These are phyloP conservation scores for Aeschynomene evenia DNA, from an alignment of 306 rosid species.

Conservation along the genomic window DNA sequence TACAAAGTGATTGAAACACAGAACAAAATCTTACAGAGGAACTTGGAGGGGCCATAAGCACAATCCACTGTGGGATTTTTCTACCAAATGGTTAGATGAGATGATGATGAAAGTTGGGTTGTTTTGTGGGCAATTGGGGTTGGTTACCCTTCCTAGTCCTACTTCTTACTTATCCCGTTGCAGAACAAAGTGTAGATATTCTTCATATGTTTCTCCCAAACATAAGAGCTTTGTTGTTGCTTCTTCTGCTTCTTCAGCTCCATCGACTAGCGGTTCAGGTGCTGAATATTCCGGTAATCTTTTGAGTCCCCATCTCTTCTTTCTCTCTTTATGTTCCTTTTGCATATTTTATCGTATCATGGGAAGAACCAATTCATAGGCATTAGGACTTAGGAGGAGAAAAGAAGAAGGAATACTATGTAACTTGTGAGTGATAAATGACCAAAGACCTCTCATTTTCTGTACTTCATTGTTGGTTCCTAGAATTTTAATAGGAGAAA, in stretches of 20 bases:
- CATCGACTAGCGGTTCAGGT: conserved; percentile 59
- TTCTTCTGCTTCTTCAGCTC: conserved; percentile 55
- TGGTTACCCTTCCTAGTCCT: background rate
- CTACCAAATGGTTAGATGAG: background rate
- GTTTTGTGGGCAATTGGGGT: conserved; percentile 28
- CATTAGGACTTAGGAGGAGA: too few species aligned
- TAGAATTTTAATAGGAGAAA: background rate
- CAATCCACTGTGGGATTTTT: background rate
- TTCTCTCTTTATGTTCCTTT: background rate
- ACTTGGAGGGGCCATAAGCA: background rate
- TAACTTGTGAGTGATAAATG: background rate
- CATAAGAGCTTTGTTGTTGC: conserved; percentile 3
- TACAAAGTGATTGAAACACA: background rate
- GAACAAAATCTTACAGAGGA: background rate
- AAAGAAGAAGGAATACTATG: background rate
- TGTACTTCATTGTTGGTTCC: background rate
- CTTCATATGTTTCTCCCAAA: conserved; percentile 25
- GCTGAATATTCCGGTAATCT: conserved; percentile 59
- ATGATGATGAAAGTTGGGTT: conserved; percentile 20
- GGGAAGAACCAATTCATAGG: background rate
- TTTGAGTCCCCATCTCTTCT: background rate
- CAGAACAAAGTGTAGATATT: background rate
- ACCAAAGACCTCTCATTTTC: background rate
- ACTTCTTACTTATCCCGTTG: conserved; percentile 15
- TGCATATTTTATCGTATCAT: background rate